phyloP scores from a whole-genome alignment of 2,329 filamentous ascomycete genomes.

The Dendryphion nanum region DNA sequence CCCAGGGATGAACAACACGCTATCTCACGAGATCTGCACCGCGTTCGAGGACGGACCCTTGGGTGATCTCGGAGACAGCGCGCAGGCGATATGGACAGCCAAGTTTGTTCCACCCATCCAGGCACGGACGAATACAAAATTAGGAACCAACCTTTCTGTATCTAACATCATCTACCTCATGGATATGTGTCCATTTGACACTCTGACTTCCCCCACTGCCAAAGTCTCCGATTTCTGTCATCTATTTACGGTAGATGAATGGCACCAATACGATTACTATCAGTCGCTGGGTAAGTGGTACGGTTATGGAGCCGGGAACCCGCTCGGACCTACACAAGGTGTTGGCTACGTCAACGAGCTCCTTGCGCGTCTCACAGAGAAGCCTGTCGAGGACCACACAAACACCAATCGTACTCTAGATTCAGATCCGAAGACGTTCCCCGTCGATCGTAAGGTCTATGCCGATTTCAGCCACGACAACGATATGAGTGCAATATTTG shows the following conservation, averaged over 20 bases:
- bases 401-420: conserved; percentile 78
- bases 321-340: conserved; percentile 78
- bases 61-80: conserved; percentile 49
- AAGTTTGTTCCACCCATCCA: conserved; percentile 68
- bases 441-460: conserved; percentile 66
- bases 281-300: conserved; percentile 83
- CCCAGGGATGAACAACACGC: conserved; percentile 71
- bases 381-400: conserved; percentile 69
- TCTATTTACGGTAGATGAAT: conserved; percentile 72
- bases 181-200: conserved; percentile 86
- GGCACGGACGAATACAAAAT: conserved; percentile 65
- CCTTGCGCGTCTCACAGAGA: conserved; percentile 71
- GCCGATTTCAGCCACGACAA: conserved; percentile 95
- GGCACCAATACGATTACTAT: conserved; percentile 77
- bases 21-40: conserved; percentile 71
- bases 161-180: conserved; percentile 70
- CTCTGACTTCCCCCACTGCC: conserved; percentile 58
- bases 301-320: conserved; percentile 72
- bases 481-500: conserved; percentile 74
- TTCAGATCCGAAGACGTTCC: conserved; percentile 66
- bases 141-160: conserved; percentile 66
- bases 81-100: conserved; percentile 58
- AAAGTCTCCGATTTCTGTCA: conserved; percentile 69
- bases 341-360: conserved; percentile 88
- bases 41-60: conserved; percentile 64